Evolutionary conservation across 306 rosid genomes (phyloP), one percentile per base, ranked within the genome.

Genomic region (Cucurbita moschata): DNA sequence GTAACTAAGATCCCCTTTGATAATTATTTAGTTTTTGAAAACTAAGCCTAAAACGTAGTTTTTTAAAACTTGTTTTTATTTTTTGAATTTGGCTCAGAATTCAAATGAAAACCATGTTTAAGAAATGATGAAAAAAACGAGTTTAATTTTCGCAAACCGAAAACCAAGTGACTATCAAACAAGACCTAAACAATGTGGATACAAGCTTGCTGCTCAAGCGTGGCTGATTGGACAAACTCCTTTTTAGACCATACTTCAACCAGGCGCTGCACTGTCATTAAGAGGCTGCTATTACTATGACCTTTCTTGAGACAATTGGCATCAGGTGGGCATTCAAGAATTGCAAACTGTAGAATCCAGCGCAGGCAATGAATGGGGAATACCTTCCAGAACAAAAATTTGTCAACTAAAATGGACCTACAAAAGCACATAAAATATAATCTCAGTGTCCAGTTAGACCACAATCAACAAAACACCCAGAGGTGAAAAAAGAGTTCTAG

Each of bases 151-250:
- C 35, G 35, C 2, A 30, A 30, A 30, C 35, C 35, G 35, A 30
- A 30, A 30, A 30, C 35, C 35, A 30, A 30, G 35, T 2, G 35
- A 30, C 35, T 30, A 30, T 30, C 35, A 30, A 30, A 30, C 35
- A 30, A 30, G 35, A 3, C 35, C 35, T 30, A 2, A 30, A 30
- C 35, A 30, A 30, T 80, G 87, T 86, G 96, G 97, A 94, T 94
- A 90, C 98, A 94, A 74, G 84, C 87, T 83, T 94, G 98, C 83
- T 90, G 96, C 81, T 94, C 97, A 74, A 84, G 77, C 71, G 95
- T 68, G 64, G 91, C 86, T 78, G 96, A 82, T 84, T 94, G 98
- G 81, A 94, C 89, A 83, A 89, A 90, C 76, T 90, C 98, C 82
- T 76, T 89, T 74, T 86, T 86, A 75, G 88, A 87, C 98, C 98